Evolutionary conservation across 2,329 filamentous ascomycete genomes (phyloP).

Genomic region (Paracorniculantispora psalliotae): DNA sequence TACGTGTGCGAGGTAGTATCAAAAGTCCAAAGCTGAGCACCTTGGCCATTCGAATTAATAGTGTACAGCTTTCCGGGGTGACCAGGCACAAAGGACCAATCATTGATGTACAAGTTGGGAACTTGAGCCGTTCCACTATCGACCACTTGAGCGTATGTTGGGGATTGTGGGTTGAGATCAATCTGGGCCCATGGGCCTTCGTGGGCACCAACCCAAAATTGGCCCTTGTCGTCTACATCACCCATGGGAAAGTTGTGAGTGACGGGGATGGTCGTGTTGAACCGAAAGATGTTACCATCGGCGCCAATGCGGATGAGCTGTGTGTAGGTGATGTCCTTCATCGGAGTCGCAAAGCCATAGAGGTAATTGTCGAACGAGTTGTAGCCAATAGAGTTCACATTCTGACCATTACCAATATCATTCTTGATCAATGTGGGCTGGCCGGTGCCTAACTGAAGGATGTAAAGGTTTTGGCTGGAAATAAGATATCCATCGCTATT

Average conservation of each 20-base stretch:
- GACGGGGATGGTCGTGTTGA: not conserved
- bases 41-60: not conserved
- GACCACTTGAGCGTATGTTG: not conserved
- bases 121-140: not conserved
- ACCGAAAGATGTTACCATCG: not conserved
- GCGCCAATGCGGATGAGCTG: not conserved
- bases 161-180: not conserved
- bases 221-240: not conserved
- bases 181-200: not conserved
- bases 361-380: not conserved
- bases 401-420: not conserved
- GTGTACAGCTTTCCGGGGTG: not conserved
- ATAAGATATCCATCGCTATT: not conserved
- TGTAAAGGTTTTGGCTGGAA: not conserved
- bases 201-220: not conserved
- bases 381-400: not conserved
- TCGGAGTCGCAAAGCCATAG: not conserved
- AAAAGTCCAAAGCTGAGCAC: not conserved
- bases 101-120: not conserved
- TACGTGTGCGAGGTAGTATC: not conserved
- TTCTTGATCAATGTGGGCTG: not conserved
- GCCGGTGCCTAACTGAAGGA: not conserved
- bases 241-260: not conserved
- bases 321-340: not conserved
- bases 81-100: not conserved